Evolutionary conservation across 345 rosid species (phyloP).

Genomic region (Melaleuca quinquenervia): DNA sequence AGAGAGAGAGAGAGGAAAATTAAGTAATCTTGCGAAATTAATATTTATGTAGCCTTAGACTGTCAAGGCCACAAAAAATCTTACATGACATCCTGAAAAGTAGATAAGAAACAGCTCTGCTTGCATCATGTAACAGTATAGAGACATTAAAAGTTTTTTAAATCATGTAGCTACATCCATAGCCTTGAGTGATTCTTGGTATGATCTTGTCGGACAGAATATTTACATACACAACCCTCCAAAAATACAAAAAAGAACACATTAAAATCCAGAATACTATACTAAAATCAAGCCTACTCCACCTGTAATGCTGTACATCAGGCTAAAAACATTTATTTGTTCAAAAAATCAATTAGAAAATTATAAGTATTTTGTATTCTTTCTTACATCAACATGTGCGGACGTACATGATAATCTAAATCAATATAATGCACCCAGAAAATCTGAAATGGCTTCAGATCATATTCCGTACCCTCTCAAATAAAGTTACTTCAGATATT

Average conservation of each 20-base stretch:
- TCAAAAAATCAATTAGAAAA: neutral
- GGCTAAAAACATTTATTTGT: neutral
- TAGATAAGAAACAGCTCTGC: neutral
- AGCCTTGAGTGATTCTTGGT: neutral
- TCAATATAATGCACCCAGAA: neutral
- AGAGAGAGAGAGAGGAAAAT: neutral
- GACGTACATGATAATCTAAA: neutral
- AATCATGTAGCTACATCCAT: neutral
- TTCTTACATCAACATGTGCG: neutral
- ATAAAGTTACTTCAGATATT: neutral
- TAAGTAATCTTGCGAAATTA: neutral
- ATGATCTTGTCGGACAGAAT: neutral
- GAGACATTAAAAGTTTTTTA: neutral
- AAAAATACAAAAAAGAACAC: neutral
- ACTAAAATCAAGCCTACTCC: neutral
- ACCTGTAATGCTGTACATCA: neutral
- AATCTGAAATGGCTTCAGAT: neutral
- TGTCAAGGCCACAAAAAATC: neutral
- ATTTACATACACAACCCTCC: neutral
- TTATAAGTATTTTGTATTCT: neutral
- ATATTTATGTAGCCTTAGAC: neutral
- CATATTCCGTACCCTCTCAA: neutral
- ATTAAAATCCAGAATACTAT: neutral
- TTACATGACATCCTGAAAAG: neutral
- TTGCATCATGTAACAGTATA: neutral